These are phyloP conservation scores for Diphasiastrum complanatum DNA, from an alignment of 83 land plant genomes.

Conservation along the genomic window DNA sequence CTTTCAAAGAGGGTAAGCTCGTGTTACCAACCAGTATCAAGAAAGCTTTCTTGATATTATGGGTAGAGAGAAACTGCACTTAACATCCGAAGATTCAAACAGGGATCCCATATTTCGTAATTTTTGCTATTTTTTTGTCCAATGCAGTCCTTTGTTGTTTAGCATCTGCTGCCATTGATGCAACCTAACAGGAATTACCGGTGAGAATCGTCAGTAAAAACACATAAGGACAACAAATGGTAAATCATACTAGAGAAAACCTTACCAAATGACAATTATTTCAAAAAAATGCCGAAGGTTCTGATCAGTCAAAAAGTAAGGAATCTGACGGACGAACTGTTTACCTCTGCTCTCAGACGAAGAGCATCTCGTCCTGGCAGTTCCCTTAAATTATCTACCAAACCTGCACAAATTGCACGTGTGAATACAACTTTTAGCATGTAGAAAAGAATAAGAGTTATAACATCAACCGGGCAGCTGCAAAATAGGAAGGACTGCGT, in stretches of 20 bases:
- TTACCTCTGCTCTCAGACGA: slow-evolving; percentile 36
- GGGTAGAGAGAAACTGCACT: too few species aligned
- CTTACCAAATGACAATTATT: background rate
- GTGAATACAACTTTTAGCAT: background rate
- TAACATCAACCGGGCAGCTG: background rate
- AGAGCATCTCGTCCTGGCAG: slow-evolving; percentile 35
- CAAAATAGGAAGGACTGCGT: background rate
- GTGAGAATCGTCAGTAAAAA: background rate
- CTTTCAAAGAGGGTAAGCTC: too few species aligned
- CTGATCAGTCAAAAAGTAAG: too few species aligned
- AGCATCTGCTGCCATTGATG: slow-evolving; percentile 29
- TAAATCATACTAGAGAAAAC: background rate
- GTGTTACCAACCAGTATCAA: too few species aligned
- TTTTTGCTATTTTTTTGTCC: slow-evolving; percentile 17
- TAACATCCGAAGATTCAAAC: too few species aligned
- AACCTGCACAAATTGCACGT: slow-evolving; percentile 20
- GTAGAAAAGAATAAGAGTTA: background rate
- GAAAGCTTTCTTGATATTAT: too few species aligned
- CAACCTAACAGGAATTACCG: slow-evolving; percentile 14
- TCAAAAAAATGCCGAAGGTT: too few species aligned
- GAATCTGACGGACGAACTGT: too few species aligned
- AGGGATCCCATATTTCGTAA: slow-evolving; percentile 25
- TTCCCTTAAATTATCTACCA: slow-evolving; percentile 35
- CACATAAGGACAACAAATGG: background rate
- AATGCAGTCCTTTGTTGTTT: slow-evolving; percentile 24